Conservation (phyloP, 2,329 filamentous ascomycete species). For the Fusarium sublunatum region DNA sequence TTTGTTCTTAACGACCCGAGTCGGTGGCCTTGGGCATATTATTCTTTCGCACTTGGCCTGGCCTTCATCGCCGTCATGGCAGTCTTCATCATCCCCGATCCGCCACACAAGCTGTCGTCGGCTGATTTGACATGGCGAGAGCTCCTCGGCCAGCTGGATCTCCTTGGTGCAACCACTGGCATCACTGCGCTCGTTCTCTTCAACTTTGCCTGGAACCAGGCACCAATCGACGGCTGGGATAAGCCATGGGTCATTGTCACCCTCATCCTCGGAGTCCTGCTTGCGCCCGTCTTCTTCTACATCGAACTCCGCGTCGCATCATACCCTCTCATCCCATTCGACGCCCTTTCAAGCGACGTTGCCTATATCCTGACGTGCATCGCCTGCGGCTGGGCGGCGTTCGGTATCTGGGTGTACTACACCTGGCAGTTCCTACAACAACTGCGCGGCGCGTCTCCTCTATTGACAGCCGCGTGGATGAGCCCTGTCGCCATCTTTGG, state of each 20-base stretch:
- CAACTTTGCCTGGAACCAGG: constrained; percentile 76
- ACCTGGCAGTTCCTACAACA: constrained; percentile 61
- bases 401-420: constrained; percentile 67
- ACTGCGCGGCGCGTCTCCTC: constrained; percentile 54
- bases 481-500: constrained; percentile 58
- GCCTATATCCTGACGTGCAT: constrained; percentile 69
- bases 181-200: constrained; percentile 68
- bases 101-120: constrained; percentile 33
- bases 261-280: constrained; percentile 66
- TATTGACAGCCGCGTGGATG: constrained; percentile 59
- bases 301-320: constrained; percentile 62
- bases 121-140: constrained; percentile 20
- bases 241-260: constrained; percentile 66
- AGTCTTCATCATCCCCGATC: constrained; percentile 51
- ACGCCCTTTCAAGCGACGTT: constrained; percentile 56
- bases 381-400: constrained; percentile 64
- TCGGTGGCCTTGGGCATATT: constrained; percentile 64
- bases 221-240: constrained; percentile 68
- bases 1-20: constrained; percentile 50
- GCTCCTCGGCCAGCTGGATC: constrained; percentile 52
- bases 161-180: constrained; percentile 57
- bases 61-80: constrained; percentile 49
- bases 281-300: constrained; percentile 66
- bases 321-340: constrained; percentile 68
- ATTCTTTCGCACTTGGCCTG: constrained; percentile 54